phyloP scores from a whole-genome alignment of 139 green algal genomes.

The Chlamydomonas sp. region DNA sequence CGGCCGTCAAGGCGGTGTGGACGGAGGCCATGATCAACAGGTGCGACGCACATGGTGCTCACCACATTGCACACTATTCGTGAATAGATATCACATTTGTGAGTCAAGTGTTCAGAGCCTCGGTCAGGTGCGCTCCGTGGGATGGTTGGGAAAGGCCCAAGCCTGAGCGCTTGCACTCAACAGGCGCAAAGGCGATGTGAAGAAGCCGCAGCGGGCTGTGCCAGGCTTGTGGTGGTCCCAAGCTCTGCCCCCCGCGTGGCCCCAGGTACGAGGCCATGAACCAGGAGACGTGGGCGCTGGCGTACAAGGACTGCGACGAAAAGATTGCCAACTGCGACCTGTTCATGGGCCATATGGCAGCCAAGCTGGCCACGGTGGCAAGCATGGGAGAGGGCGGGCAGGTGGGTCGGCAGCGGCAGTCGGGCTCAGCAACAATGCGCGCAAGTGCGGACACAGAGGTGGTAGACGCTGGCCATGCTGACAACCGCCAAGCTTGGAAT shows the following conservation, averaged over 20 bases:
- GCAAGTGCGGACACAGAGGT: no score
- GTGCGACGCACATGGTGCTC: neutral
- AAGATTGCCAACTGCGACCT: constrained; percentile 13
- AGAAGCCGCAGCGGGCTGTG: no score
- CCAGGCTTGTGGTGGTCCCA: no score
- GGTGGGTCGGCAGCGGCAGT: neutral
- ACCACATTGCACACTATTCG: no score
- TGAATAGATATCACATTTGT: no score
- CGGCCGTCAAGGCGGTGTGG: constrained; percentile 63
- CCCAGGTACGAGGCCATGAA: constrained; percentile 19
- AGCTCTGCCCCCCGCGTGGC: neutral
- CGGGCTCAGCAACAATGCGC: neutral
- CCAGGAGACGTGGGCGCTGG: constrained; percentile 10
- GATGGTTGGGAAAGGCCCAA: no score
- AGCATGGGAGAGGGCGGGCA: neutral
- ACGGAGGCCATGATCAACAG: constrained; percentile 49
- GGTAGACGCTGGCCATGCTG: no score
- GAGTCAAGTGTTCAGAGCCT: no score
- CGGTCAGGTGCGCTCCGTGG: no score
- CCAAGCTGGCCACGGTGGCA: constrained; percentile 1
- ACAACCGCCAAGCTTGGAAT: no score
- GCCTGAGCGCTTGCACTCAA: no score
- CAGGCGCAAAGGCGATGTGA: no score
- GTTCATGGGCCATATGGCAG: constrained; percentile 31
- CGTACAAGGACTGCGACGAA: constrained; percentile 19